Percentiles rank a stretch among this genome's conserved stretches.
Evolutionary conservation across 371 early-diverging fungal species (phyloP).

Genomic region (Apophysomyces elegans): DNA sequence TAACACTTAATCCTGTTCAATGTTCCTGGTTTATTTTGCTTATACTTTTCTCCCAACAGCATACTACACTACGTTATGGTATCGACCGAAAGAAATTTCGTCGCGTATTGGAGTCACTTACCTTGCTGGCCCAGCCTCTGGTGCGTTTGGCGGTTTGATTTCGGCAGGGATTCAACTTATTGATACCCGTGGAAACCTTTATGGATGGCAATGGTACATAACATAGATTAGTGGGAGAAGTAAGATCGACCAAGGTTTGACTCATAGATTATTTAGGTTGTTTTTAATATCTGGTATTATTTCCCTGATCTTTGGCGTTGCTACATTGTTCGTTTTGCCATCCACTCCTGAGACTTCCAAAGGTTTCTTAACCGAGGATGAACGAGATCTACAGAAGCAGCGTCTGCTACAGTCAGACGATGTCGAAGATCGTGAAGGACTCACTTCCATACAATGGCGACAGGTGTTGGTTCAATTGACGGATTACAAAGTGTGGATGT

Average conservation of each 20-base stretch:
- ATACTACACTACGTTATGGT: conserved; percentile 54
- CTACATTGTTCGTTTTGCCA: conserved; percentile 45
- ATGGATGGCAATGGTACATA: conserved; percentile 54
- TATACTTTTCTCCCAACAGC: conserved; percentile 28
- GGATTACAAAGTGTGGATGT: conserved; percentile 51
- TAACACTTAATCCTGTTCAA: too few relatives aligned
- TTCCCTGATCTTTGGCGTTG: conserved; percentile 44
- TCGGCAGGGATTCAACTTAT: conserved; percentile 52
- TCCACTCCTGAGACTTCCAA: conserved; percentile 49
- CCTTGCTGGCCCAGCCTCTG: conserved; percentile 51
- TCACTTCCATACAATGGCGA: conserved; percentile 17
- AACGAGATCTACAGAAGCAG: conserved; percentile 27
- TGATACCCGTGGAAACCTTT: conserved; percentile 44
- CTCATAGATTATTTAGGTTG: conserved; percentile 18
- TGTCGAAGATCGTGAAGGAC: background rate
- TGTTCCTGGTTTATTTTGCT: conserved; percentile 6
- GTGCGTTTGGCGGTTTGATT: conserved; percentile 54
- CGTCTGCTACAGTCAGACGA: conserved; percentile 19
- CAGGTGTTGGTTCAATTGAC: conserved; percentile 33
- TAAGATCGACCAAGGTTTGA: background rate
- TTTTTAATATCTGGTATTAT: conserved; percentile 46
- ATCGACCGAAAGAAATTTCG: conserved; percentile 50
- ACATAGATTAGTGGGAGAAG: background rate
- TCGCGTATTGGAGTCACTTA: conserved; percentile 51
- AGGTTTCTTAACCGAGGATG: conserved; percentile 42